Conservation (phyloP, 495 filamentous ascomycete genomes). For the Chaetomium cochliodes region DNA sequence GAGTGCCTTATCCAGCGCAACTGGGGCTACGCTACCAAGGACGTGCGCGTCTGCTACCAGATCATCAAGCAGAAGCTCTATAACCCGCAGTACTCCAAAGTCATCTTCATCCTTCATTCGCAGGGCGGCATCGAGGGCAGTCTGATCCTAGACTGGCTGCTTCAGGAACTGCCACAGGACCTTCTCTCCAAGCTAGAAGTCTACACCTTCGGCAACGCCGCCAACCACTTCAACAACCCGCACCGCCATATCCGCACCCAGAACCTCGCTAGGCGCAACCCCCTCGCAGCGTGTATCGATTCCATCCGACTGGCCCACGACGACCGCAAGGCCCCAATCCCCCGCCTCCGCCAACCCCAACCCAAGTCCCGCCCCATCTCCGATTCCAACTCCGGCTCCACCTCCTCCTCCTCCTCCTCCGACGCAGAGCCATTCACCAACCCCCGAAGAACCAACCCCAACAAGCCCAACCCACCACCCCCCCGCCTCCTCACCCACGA, state of each 20-base stretch:
- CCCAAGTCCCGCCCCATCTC: neutral
- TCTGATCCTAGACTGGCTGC: slow-evolving; percentile 74
- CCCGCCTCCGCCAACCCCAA: slow-evolving; percentile 9
- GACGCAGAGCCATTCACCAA: neutral
- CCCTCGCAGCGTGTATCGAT: slow-evolving; percentile 30
- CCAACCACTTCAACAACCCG: slow-evolving; percentile 88
- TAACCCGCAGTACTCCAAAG: slow-evolving; percentile 60
- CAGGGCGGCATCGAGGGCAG: slow-evolving; percentile 79
- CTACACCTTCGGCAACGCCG: slow-evolving; percentile 82
- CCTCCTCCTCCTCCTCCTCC: slow-evolving; percentile 14
- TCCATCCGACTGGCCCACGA: slow-evolving; percentile 17
- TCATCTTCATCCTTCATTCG: slow-evolving; percentile 76
- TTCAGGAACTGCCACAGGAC: slow-evolving; percentile 69
- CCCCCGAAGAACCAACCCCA: neutral
- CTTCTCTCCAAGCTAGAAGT: slow-evolving; percentile 70
- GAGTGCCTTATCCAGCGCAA: slow-evolving; percentile 76
- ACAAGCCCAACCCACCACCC: neutral
- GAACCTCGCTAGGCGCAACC: slow-evolving; percentile 25
- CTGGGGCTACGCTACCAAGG: slow-evolving; percentile 68
- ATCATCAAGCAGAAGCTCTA: slow-evolving; percentile 60
- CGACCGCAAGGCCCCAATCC: neutral
- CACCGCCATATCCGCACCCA: slow-evolving; percentile 41
- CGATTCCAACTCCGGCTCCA: slow-evolving; percentile 1
- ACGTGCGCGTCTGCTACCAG: slow-evolving; percentile 58
- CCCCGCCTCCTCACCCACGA: neutral